Percentiles rank a stretch among this genome's conserved stretches.
phyloP scores from a whole-genome alignment of 1,284 basidiomycete species.

The Moniliella sp. region DNA sequence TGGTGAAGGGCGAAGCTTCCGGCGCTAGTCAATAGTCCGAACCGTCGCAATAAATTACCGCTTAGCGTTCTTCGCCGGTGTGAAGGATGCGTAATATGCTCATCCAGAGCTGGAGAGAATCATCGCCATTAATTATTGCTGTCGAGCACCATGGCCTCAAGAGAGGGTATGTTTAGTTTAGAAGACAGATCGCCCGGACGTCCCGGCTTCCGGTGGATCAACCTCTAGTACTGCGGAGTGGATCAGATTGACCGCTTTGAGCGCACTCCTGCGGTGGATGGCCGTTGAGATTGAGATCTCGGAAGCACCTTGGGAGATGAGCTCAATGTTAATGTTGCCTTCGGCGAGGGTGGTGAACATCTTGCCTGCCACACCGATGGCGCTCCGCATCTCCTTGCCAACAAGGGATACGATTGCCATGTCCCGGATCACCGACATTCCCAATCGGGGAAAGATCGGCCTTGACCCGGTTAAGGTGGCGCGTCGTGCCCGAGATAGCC shows the following conservation, averaged over 20 bases:
- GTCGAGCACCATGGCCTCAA: too few relatives aligned
- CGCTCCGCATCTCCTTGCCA: conserved; percentile 87
- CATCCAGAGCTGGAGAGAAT: too few relatives aligned
- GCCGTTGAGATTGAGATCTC: conserved; percentile 65
- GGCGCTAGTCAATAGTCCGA: too few relatives aligned
- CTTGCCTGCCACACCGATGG: conserved; percentile 78
- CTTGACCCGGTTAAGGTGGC: conserved; percentile 18
- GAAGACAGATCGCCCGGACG: too few relatives aligned
- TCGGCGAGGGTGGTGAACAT: conserved; percentile 84
- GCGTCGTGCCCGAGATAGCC: conserved; percentile 41
- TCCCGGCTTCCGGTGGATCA: too few relatives aligned
- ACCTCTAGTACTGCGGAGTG: conserved; percentile 38
- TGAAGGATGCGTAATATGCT: too few relatives aligned
- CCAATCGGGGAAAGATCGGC: conserved; percentile 22
- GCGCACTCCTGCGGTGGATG: conserved; percentile 61
- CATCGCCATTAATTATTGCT: too few relatives aligned
- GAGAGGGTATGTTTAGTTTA: too few relatives aligned
- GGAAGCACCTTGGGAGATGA: conserved; percentile 92
- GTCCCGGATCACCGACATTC: conserved; percentile 48
- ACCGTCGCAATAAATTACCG: too few relatives aligned
- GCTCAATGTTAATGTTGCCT: conserved; percentile 89
- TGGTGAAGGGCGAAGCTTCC: too few relatives aligned
- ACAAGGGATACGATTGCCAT: conserved; percentile 97
- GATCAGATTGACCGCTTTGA: conserved; percentile 85
- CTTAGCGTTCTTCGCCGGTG: too few relatives aligned